phyloP scores from a whole-genome alignment of 768 basidiomycete genomes.

The Termitomyces sp. region DNA sequence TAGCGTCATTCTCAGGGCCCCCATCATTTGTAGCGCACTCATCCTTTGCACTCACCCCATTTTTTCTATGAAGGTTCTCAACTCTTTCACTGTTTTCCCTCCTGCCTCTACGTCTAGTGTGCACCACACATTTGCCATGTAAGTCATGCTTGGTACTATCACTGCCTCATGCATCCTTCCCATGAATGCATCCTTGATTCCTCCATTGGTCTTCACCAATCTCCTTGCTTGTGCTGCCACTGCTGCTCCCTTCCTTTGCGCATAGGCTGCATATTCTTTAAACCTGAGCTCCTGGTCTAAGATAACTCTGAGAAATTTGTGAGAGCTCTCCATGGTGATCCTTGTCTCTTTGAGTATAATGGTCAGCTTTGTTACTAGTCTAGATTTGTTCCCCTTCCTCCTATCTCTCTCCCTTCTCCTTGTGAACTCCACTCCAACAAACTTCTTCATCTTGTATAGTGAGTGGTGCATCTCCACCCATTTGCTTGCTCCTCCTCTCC shows the following conservation, averaged over 20 bases:
- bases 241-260: not conserved
- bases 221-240: not conserved
- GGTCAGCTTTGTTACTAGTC: not conserved
- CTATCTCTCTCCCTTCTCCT: not conserved
- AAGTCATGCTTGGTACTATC: not conserved
- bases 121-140: not conserved
- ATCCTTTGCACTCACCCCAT: not conserved
- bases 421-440: not conserved
- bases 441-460: not conserved
- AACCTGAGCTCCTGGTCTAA: not conserved
- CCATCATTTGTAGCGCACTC: not conserved
- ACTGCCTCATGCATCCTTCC: not conserved
- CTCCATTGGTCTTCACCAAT: not conserved
- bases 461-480: not conserved
- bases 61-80: not conserved
- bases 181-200: not conserved
- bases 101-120: not conserved
- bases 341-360: not conserved
- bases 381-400: not conserved
- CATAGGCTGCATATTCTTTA: not conserved
- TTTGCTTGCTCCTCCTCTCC: not conserved
- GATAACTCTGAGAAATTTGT: not conserved
- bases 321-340: not conserved
- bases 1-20: not conserved
- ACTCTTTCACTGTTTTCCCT: not conserved